Base-by-base conservation (phyloP, 805 yeast genomes). In the Candida incommunis region DNA sequence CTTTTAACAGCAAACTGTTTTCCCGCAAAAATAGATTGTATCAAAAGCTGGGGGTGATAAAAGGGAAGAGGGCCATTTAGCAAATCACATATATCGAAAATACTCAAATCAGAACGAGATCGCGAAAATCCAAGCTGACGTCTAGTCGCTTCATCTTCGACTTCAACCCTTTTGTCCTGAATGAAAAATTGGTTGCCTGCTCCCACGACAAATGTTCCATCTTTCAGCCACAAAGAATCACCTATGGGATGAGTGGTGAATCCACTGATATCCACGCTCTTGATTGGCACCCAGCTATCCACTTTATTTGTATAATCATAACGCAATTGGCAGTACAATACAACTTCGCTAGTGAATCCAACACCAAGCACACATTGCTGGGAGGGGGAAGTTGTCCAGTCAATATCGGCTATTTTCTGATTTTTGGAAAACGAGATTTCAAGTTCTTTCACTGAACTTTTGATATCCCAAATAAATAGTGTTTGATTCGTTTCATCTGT, bases 21-120 rank as follows among this genome's bases (percentile, higher is more conserved):
- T 25, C 78, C 81, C 51, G 75, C 71, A 54, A 81, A 80, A 21
- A 88, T 59, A 2, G 80, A 67, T 60, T 88, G 96, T 41, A 87
- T 80, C 41, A 88, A 62, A 45, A 86, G 72, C 60, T 90, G 97
- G 0, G 97, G 97, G 55, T 90, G 96, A 54, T 84, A 88, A 1
- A 86, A 64, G 0, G 96, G 96, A 13, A 88, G 61, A 0, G 94
- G 92, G 25, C 96, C 96, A 63, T 88, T 88, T 45, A 88, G 63
- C 3, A 87, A 79, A 15, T 84, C 67, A 43, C 81, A 82, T 46
- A 88, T 67, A 52, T 80, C 82, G 48, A 83, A 71, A 2, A 88
- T 72, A 22, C 61, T 61, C 41, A 43, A 3, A 35, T 51, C 41
- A 26, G 43, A 22, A 41, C 48, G 46, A 41, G 49, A 41, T 42